phyloP scores from a whole-genome alignment of 352 stramenopile genomes.

The Poterioochromonas sp. region DNA sequence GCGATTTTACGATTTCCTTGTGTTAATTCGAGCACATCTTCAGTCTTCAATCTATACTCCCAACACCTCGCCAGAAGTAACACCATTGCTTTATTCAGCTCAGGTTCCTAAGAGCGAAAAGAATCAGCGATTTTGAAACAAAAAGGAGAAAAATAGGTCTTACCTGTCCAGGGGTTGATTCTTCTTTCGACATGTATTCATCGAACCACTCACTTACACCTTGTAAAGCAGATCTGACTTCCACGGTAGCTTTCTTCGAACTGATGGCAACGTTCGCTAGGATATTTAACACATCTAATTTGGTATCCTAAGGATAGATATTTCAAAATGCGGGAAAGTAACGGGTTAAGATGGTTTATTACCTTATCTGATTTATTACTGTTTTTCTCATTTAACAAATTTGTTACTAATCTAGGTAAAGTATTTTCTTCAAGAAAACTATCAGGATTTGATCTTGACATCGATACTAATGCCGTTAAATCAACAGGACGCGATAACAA shows the following conservation, averaged over 20 bases:
- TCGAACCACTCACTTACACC: conserved; percentile 51
- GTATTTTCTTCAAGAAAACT: conserved; percentile 48
- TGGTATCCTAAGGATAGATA: conserved; percentile 46
- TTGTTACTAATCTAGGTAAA: conserved; percentile 46
- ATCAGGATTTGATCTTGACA: conserved; percentile 46
- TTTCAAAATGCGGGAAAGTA: conserved; percentile 20
- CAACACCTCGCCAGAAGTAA: conserved; percentile 47
- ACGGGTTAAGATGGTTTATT: neutral
- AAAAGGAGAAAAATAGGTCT: neutral
- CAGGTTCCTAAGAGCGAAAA: conserved; percentile 40
- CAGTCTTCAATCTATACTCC: conserved; percentile 50
- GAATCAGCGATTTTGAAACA: neutral
- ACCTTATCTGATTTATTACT: conserved; percentile 37
- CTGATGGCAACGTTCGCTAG: conserved; percentile 46
- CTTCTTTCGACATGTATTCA: conserved; percentile 46
- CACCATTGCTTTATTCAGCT: conserved; percentile 52
- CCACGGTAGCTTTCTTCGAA: conserved; percentile 32
- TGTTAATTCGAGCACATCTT: conserved; percentile 51
- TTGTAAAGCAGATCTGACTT: conserved; percentile 37
- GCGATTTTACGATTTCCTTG: conserved; percentile 46
- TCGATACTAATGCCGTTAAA: conserved; percentile 47
- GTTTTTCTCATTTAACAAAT: conserved; percentile 48
- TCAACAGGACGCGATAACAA: conserved; percentile 49
- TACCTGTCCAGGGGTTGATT: conserved; percentile 30
- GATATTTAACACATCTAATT: conserved; percentile 50